phyloP scores from a whole-genome alignment of 192 early-diverging fungal species.

The Coemansia sp. region DNA sequence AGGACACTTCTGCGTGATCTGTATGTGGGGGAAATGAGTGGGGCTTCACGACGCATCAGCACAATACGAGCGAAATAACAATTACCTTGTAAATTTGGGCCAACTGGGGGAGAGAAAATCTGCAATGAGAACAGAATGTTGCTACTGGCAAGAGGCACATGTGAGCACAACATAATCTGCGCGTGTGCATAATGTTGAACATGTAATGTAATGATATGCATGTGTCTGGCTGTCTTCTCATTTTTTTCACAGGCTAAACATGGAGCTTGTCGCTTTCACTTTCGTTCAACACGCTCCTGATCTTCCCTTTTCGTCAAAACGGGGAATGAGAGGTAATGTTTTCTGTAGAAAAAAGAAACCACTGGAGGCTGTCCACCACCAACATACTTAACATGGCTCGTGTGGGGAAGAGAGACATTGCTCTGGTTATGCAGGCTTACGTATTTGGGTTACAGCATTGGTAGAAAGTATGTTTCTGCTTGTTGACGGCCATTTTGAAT shows the following conservation, averaged over 20 bases:
- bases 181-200: neutral
- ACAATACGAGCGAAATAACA: neutral
- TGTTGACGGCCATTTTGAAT: neutral
- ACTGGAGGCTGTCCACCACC: no score
- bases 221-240: neutral
- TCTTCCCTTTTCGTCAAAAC: no score
- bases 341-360: no score
- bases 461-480: neutral
- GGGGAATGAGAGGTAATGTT: no score
- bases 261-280: neutral
- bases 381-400: no score
- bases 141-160: neutral
- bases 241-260: neutral
- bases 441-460: neutral
- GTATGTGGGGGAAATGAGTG: neutral
- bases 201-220: neutral
- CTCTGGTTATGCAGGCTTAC: neutral
- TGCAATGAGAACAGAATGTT: neutral
- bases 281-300: no score
- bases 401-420: no score
- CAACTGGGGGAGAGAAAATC: neutral
- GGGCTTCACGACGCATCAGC: neutral
- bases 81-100: neutral
- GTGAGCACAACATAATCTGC: neutral
- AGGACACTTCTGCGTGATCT: neutral